A percentile compares a stretch with the other conserved stretches of the same genome.
Evolutionary conservation across 495 filamentous ascomycete species (phyloP).

Genomic region (Xylaria grammica): DNA sequence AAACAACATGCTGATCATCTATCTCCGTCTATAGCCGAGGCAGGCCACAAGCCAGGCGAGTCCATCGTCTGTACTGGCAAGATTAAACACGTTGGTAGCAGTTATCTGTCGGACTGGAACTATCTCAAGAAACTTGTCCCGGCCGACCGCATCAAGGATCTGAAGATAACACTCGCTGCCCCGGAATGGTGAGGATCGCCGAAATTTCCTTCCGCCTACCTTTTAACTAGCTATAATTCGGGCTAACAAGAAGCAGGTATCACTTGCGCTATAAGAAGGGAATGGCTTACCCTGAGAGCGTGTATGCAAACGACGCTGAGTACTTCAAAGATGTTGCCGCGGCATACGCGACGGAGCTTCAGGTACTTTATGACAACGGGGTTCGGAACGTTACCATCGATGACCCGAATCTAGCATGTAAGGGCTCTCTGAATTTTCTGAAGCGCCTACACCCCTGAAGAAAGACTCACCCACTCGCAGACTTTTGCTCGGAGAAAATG

Average conservation of each 20-base stretch:
- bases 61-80: slow-evolving; percentile 70
- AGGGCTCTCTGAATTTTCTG: slow-evolving; percentile 29
- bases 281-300: slow-evolving; percentile 63
- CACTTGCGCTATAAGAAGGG: slow-evolving; percentile 67
- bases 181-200: slow-evolving; percentile 57
- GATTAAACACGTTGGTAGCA: slow-evolving; percentile 69
- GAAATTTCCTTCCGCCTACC: background rate
- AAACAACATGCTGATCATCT: slow-evolving; percentile 13
- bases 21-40: slow-evolving; percentile 49
- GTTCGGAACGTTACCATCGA: slow-evolving; percentile 69
- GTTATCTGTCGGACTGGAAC: slow-evolving; percentile 68
- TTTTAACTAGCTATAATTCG: background rate
- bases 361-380: slow-evolving; percentile 68
- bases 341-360: slow-evolving; percentile 65
- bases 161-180: slow-evolving; percentile 68
- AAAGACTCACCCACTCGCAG: slow-evolving; percentile 37
- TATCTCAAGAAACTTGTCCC: slow-evolving; percentile 65
- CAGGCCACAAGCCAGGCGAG: slow-evolving; percentile 69
- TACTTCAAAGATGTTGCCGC: slow-evolving; percentile 70
- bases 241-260: slow-evolving; percentile 42
- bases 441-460: background rate
- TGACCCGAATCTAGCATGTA: slow-evolving; percentile 71
- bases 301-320: slow-evolving; percentile 64
- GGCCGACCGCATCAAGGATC: slow-evolving; percentile 57
- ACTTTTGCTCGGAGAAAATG: slow-evolving; percentile 74